Conservation (phyloP, 1,284 basidiomycete genomes). For the Xerocomus minutiporus region DNA sequence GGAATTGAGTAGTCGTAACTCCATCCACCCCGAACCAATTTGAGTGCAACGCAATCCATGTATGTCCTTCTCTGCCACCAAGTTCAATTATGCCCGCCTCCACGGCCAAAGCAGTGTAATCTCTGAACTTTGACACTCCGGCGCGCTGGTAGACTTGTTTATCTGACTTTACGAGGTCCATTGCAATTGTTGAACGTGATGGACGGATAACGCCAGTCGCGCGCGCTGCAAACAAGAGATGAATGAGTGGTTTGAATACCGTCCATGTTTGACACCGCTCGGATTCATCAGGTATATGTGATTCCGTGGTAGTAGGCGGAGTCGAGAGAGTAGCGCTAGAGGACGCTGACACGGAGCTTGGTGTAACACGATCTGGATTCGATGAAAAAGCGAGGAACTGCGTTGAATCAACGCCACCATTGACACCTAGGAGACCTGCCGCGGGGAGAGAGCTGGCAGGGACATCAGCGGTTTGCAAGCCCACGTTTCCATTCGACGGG, state of each 20-base stretch:
- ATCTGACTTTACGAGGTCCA: conserved; percentile 35
- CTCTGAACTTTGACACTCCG: conserved; percentile 41
- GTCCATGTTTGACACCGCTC: conserved; percentile 8
- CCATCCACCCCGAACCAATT: conserved; percentile 23
- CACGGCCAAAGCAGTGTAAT: conserved; percentile 45
- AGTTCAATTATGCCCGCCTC: conserved; percentile 43
- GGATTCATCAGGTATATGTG: conserved; percentile 6
- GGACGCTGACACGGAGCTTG: conserved; percentile 3
- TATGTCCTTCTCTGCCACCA: conserved; percentile 38
- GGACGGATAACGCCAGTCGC: conserved; percentile 34
- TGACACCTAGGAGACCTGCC: background rate
- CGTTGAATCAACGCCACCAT: conserved; percentile 2
- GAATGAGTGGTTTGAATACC: conserved; percentile 25
- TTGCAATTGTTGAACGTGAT: conserved; percentile 38
- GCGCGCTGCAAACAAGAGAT: conserved; percentile 24
- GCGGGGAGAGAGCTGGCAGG: conserved; percentile 5
- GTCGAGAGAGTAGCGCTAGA: conserved; percentile 7
- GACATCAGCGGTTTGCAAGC: background rate
- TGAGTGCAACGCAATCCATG: conserved; percentile 47
- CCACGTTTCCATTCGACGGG: conserved; percentile 6
- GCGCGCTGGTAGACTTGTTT: conserved; percentile 39
- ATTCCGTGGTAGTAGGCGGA: conserved; percentile 2
- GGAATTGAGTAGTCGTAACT: background rate
- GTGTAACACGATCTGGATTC: conserved; percentile 2
- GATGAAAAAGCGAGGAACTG: conserved; percentile 8